Base-by-base conservation (phyloP, 345 rosid genomes). In the Eucalyptus pauciflora region DNA sequence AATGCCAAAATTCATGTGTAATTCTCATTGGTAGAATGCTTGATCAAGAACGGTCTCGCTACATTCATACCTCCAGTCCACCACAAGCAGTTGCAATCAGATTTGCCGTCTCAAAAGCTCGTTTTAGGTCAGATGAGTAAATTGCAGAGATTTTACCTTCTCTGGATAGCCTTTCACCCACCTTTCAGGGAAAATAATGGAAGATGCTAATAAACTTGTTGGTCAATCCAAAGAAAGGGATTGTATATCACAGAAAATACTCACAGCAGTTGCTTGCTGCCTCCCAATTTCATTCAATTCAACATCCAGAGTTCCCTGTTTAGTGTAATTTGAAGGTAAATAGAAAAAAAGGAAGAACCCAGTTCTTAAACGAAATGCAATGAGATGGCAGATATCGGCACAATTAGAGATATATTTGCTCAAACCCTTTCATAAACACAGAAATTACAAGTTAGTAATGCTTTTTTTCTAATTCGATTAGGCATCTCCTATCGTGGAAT, bases 51-150 rank as follows among this genome's bases (percentile, higher is more conserved):
- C 7, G 7, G 8, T 62, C 31, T 29, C 45, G 11, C 45, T 33
- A 45, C 7, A 15, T 64, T 31, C 88, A 88, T 91, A 97, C 97
- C 97, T 95, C 92, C 49, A 94, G 88, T 79, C 94, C 92, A 71
- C 95, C 97, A 33, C 97, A 96, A 25, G 91, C 89, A 37, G 95
- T 86, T 45, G 98, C 97, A 87, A 97, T 96, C 10, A 90, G 92
- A 94, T 94, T 90, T 20, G 99, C 99, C 18, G 99, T 96, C 91
- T 92, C 97, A 58, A 91, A 90, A 43, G 98, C 99, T 91, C 98
- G 95, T 90, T 96, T 96, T 90, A 97, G 91, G 89, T 97, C 97
- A 91, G 99, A 97, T 89, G 98, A 94, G 90, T 96, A 97, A 2
- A 97, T 91, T 58, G 89, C 93, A 86, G 96, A 92, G 87, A 95